Evolutionary conservation across 306 rosid species (phyloP), one percentile per base, ranked within the genome.

Genomic region (Inga oerstediana): DNA sequence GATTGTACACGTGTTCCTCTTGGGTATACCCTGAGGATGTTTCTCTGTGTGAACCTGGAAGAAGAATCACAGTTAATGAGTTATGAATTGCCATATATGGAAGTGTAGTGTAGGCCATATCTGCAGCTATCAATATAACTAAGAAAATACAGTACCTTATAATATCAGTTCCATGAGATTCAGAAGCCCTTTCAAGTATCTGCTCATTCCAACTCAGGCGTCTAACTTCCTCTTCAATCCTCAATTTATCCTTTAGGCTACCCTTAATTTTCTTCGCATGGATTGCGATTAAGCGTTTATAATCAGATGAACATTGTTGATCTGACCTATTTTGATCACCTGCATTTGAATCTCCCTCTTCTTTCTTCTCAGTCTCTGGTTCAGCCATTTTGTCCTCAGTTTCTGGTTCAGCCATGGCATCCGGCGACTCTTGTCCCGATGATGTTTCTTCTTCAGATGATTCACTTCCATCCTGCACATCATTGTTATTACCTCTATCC

Each of bases 161-260:
- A 77, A 96, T 87, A 68, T 96, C 97, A 65, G 93, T 61, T 87
- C 93, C 93, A 77, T 87, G 78, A 76, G 88, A 82, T 82, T 87
- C 86, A 41, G 88, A 81, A 66, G 97, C 99, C 78, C 69, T 92
- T 87, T 93, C 94, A 66, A 96, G 92, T 49, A 76, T 85, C 30
- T 82, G 94, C 73, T 96, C 99, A 82, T 90, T 94, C 90, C 93
- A 89, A 91, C 98, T 96, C 56, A 96, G 81, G 58, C 99, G 93
- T 89, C 97, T 83, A 78, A 91, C 91, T 82, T 89, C 89, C 14
- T 88, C 94, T 7, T 85, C 91, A 70, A 77, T 80, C 39, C 70
- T 89, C 81, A 96, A 76, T 76, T 94, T 93, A 48, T 91, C 92
- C 88, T 85, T 91, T 65, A 96, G 20, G 80, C 89, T 82, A 66